Conservation (phyloP, 768 basidiomycete genomes). For the Lyophyllum atratum region DNA sequence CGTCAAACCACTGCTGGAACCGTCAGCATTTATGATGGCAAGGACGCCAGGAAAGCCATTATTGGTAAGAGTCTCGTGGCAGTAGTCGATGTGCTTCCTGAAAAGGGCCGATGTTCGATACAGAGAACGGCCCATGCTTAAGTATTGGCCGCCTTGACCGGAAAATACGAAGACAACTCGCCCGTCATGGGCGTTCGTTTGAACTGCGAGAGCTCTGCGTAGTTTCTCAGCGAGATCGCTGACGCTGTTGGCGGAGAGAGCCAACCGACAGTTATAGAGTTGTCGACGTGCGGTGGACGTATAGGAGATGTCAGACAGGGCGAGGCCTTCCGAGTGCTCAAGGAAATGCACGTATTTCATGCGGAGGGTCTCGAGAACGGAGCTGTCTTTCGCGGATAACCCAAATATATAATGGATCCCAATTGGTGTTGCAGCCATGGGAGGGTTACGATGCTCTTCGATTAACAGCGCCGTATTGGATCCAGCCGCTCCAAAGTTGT, state of each 20-base stretch:
- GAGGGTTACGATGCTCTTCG: slow-evolving; percentile 43
- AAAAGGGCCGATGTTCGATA: slow-evolving; percentile 55
- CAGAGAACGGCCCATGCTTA: slow-evolving; percentile 60
- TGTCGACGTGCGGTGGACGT: slow-evolving; percentile 68
- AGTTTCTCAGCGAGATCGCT: slow-evolving; percentile 52
- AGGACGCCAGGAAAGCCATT: slow-evolving; percentile 55
- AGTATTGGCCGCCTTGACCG: slow-evolving; percentile 71
- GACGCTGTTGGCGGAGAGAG: slow-evolving; percentile 43
- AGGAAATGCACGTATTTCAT: slow-evolving; percentile 51
- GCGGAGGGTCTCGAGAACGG: slow-evolving; percentile 50
- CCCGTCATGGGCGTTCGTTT: slow-evolving; percentile 24
- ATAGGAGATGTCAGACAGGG: slow-evolving; percentile 61
- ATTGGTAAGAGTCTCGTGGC: slow-evolving; percentile 49
- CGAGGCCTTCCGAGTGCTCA: slow-evolving; percentile 21
- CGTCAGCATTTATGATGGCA: slow-evolving; percentile 37
- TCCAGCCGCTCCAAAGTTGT: slow-evolving; percentile 78
- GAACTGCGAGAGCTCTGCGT: slow-evolving; percentile 30
- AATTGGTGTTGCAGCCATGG: neutral
- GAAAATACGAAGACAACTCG: slow-evolving; percentile 68
- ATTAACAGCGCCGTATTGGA: slow-evolving; percentile 66
- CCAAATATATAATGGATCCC: slow-evolving; percentile 48
- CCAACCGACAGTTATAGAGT: slow-evolving; percentile 52
- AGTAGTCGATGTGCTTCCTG: slow-evolving; percentile 54
- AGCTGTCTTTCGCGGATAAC: slow-evolving; percentile 59
- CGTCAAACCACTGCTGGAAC: slow-evolving; percentile 19